A percentile compares a stretch with the other conserved stretches of the same genome.
Conservation (phyloP, 2,329 filamentous ascomycete species). For the Ascochyta fabae region DNA sequence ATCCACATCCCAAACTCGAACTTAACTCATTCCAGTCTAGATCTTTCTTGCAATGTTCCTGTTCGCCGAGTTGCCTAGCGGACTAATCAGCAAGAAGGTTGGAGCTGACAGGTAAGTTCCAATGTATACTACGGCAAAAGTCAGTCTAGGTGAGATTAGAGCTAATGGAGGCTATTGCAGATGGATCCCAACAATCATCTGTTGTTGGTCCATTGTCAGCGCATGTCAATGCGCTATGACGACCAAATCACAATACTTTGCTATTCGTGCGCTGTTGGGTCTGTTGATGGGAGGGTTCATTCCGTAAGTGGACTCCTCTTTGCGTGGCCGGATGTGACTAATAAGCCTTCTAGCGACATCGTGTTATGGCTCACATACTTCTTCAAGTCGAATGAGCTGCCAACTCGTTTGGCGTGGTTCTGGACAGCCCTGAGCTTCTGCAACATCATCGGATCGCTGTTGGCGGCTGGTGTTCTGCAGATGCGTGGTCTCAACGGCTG, state of each 20-base stretch:
- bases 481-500: slow-evolving; percentile 52
- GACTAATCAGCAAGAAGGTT: slow-evolving; percentile 59
- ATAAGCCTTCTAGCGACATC: slow-evolving; percentile 45
- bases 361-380: slow-evolving; percentile 54
- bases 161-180: slow-evolving; percentile 7
- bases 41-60: slow-evolving; percentile 52
- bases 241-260: slow-evolving; percentile 46
- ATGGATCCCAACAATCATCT: slow-evolving; percentile 49
- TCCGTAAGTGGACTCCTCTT: slow-evolving; percentile 13
- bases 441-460: slow-evolving; percentile 47
- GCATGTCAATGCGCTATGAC: slow-evolving; percentile 47
- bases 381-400: slow-evolving; percentile 50
- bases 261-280: slow-evolving; percentile 50
- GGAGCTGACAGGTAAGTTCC: slow-evolving; percentile 50
- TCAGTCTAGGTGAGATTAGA: not conserved
- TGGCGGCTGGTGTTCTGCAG: slow-evolving; percentile 51
- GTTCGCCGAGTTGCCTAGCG: slow-evolving; percentile 58
- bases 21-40: slow-evolving; percentile 15
- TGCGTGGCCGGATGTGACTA: slow-evolving; percentile 17
- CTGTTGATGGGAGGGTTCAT: slow-evolving; percentile 46
- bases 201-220: slow-evolving; percentile 46
- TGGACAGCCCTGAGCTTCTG: slow-evolving; percentile 50
- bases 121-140: not conserved
- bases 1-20: not conserved
- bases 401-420: slow-evolving; percentile 52